These are phyloP conservation scores for Cryptococcus sp. DNA, from an alignment of 1,284 basidiomycete genomes.

Conservation along the genomic window DNA sequence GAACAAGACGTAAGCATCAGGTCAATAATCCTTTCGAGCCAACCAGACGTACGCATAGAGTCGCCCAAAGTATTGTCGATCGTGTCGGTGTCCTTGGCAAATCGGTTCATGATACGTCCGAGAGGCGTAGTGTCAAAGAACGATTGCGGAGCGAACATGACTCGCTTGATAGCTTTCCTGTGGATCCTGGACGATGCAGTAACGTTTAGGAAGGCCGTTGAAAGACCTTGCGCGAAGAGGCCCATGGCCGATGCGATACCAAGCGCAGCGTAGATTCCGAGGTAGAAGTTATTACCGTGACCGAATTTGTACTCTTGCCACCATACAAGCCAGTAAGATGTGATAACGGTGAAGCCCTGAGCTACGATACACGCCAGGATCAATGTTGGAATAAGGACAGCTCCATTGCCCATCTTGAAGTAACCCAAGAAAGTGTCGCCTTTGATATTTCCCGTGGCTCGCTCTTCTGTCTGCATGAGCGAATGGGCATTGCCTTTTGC, in stretches of 20 bases:
- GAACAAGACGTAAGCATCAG: too few relatives aligned
- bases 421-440: slow-evolving; percentile 52
- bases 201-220: slow-evolving; percentile 59
- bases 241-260: slow-evolving; percentile 58
- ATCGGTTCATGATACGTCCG: slow-evolving; percentile 66
- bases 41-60: slow-evolving; percentile 60
- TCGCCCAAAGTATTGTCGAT: slow-evolving; percentile 72
- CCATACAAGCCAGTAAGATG: slow-evolving; percentile 65
- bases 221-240: slow-evolving; percentile 58
- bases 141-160: slow-evolving; percentile 75
- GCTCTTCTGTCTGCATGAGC: slow-evolving; percentile 56
- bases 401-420: slow-evolving; percentile 57
- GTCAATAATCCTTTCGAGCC: too few relatives aligned
- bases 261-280: slow-evolving; percentile 60
- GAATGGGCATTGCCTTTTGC: slow-evolving; percentile 44
- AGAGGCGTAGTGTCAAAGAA: slow-evolving; percentile 90
- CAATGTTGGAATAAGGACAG: slow-evolving; percentile 56
- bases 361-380: slow-evolving; percentile 47
- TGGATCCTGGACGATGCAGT: slow-evolving; percentile 65
- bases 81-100: slow-evolving; percentile 71
- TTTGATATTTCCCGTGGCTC: slow-evolving; percentile 48
- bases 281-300: slow-evolving; percentile 54
- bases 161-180: slow-evolving; percentile 61
- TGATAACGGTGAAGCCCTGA: slow-evolving; percentile 49
- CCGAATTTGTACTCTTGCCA: slow-evolving; percentile 63